phyloP scores from a whole-genome alignment of 2,329 filamentous ascomycete genomes.

The Parasarocladium wereldwijsianum region DNA sequence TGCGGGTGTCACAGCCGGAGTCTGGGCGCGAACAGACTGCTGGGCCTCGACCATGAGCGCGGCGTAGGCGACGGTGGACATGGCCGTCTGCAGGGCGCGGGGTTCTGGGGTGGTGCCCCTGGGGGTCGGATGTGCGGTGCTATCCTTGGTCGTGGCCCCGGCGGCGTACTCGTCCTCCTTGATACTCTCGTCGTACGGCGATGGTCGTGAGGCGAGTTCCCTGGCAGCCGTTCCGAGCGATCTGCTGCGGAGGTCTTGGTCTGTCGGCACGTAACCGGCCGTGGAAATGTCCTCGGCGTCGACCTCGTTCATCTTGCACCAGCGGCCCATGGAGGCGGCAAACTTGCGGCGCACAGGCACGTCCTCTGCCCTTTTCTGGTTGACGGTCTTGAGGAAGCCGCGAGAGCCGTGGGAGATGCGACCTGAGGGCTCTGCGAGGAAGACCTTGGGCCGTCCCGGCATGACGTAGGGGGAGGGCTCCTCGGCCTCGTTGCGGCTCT shows the following conservation, averaged over 20 bases:
- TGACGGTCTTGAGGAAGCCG: constrained; percentile 20
- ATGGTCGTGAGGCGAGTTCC: constrained; percentile 17
- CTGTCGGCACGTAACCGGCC: constrained; percentile 17
- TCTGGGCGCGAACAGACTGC: constrained; percentile 4
- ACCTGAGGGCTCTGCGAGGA: constrained; percentile 30
- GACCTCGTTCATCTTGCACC: constrained; percentile 22
- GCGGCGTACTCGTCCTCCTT: constrained; percentile 5
- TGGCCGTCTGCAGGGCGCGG: constrained; percentile 4
- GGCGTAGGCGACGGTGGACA: constrained; percentile 9
- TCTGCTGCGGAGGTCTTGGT: constrained; percentile 17
- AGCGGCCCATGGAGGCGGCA: constrained; percentile 17
- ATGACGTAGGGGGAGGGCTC: constrained; percentile 24
- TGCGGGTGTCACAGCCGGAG: constrained; percentile 2
- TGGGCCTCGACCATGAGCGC: constrained; percentile 9
- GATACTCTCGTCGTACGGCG: constrained; percentile 8
- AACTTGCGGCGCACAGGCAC: constrained; percentile 20
- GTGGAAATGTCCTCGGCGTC: constrained; percentile 17
- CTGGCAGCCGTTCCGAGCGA: constrained; percentile 20
- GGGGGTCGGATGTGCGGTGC: background rate
- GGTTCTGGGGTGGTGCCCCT: constrained; percentile 1
- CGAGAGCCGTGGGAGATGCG: constrained; percentile 34
- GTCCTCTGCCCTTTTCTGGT: constrained; percentile 18
- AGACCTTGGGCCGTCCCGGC: constrained; percentile 32
- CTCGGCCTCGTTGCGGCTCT: constrained; percentile 29
- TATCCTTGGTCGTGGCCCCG: background rate